These are phyloP conservation scores for Saitozyma podzolica DNA, from an alignment of 768 basidiomycete genomes.

Conservation along the genomic window DNA sequence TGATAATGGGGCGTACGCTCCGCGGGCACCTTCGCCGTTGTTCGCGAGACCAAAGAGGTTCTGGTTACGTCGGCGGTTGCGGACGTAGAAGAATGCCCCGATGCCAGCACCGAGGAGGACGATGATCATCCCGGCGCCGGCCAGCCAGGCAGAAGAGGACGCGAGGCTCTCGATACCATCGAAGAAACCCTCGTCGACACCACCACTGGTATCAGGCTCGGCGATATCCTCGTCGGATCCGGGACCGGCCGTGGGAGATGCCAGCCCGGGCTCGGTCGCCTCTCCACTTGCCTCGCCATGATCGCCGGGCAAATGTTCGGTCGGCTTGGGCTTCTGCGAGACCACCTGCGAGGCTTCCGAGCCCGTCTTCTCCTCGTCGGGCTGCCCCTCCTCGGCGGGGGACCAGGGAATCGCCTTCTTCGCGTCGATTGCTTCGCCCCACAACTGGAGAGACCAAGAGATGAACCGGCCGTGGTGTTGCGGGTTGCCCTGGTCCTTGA, in stretches of 20 bases:
- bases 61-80: constrained; percentile 56
- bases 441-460: constrained; percentile 89
- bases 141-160: constrained; percentile 82
- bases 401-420: constrained; percentile 63
- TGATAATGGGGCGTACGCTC: constrained; percentile 46
- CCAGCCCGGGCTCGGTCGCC: constrained; percentile 64
- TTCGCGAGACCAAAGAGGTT: constrained; percentile 59
- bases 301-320: constrained; percentile 80
- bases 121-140: constrained; percentile 77
- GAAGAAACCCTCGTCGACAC: constrained; percentile 50
- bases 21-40: constrained; percentile 51
- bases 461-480: constrained; percentile 67
- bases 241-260: constrained; percentile 18
- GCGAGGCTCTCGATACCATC: constrained; percentile 42
- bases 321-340: constrained; percentile 78
- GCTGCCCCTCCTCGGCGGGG: constrained; percentile 48
- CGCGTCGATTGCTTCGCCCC: constrained; percentile 82
- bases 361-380: constrained; percentile 51
- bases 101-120: constrained; percentile 69
- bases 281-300: constrained; percentile 79
- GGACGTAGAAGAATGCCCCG: constrained; percentile 77
- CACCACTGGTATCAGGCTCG: constrained; percentile 21
- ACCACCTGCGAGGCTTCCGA: constrained; percentile 52
- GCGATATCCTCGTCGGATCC: constrained; percentile 17
- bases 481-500: constrained; percentile 73